These are phyloP conservation scores for Curvularia lunata DNA, from an alignment of 2,329 filamentous ascomycete species.

Conservation along the genomic window DNA sequence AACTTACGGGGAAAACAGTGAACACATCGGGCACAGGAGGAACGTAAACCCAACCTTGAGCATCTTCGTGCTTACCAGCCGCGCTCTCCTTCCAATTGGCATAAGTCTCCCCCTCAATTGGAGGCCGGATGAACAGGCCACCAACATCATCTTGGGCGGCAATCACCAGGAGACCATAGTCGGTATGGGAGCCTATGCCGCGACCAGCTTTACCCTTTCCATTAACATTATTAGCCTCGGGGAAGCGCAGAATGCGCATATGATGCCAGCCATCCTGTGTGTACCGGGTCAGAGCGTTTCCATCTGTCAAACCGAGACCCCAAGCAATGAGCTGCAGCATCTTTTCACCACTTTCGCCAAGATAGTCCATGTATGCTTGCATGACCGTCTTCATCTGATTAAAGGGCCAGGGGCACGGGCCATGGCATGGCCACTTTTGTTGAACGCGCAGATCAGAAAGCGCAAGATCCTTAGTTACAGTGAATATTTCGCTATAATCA, in stretches of 20 bases:
- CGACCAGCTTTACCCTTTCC: slow-evolving; percentile 59
- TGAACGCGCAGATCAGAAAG: slow-evolving; percentile 50
- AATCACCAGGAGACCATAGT: slow-evolving; percentile 61
- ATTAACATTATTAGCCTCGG: slow-evolving; percentile 49
- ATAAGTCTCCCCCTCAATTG: slow-evolving; percentile 49
- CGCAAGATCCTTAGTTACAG: slow-evolving; percentile 58
- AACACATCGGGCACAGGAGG: slow-evolving; percentile 55
- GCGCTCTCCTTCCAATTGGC: slow-evolving; percentile 57
- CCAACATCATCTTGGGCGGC: slow-evolving; percentile 59
- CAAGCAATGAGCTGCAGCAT: slow-evolving; percentile 57
- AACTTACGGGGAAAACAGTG: slow-evolving; percentile 55
- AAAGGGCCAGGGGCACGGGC: slow-evolving; percentile 58
- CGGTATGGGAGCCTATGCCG: slow-evolving; percentile 61
- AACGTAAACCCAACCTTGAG: slow-evolving; percentile 57
- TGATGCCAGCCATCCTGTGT: slow-evolving; percentile 61
- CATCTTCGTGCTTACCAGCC: slow-evolving; percentile 55
- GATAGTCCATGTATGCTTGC: slow-evolving; percentile 51
- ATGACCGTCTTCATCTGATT: slow-evolving; percentile 51
- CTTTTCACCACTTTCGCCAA: slow-evolving; percentile 54
- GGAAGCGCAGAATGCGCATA: slow-evolving; percentile 56
- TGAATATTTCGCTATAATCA: slow-evolving; percentile 62
- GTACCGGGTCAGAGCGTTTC: slow-evolving; percentile 51
- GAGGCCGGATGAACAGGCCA: slow-evolving; percentile 58
- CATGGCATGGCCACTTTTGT: slow-evolving; percentile 58
- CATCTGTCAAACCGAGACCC: slow-evolving; percentile 51